These are phyloP conservation scores for Wilcoxina mikolae DNA, from an alignment of 495 filamentous ascomycete genomes.

Conservation along the genomic window DNA sequence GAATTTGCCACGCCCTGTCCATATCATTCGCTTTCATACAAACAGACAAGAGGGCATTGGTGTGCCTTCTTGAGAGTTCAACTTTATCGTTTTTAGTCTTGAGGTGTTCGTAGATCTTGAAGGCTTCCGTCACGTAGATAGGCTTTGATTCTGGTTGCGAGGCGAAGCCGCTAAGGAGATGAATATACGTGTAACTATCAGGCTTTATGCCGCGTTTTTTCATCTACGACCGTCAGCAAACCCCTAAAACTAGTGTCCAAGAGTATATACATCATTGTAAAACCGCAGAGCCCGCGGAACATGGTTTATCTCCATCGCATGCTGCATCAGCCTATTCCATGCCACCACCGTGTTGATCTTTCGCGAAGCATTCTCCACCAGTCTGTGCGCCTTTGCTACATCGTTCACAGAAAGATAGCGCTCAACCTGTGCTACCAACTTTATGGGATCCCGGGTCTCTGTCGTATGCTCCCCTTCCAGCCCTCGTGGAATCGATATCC, in stretches of 20 bases:
- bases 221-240: too few species aligned
- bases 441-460: not conserved
- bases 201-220: slow-evolving; percentile 5
- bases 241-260: not conserved
- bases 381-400: not conserved
- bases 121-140: not conserved
- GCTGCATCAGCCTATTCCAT: not conserved
- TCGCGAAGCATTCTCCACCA: not conserved
- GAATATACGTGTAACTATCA: not conserved
- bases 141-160: not conserved
- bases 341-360: not conserved
- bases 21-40: not conserved
- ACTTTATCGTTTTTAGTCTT: not conserved
- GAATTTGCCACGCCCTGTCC: not conserved
- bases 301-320: not conserved
- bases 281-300: not conserved
- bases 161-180: not conserved
- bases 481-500: not conserved
- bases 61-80: not conserved
- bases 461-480: not conserved
- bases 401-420: not conserved
- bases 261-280: slow-evolving; percentile 1
- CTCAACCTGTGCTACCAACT: not conserved
- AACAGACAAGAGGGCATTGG: not conserved
- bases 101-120: not conserved